phyloP scores from a whole-genome alignment of 371 early-diverging fungal species.

The Rhizopus stolonifer region DNA sequence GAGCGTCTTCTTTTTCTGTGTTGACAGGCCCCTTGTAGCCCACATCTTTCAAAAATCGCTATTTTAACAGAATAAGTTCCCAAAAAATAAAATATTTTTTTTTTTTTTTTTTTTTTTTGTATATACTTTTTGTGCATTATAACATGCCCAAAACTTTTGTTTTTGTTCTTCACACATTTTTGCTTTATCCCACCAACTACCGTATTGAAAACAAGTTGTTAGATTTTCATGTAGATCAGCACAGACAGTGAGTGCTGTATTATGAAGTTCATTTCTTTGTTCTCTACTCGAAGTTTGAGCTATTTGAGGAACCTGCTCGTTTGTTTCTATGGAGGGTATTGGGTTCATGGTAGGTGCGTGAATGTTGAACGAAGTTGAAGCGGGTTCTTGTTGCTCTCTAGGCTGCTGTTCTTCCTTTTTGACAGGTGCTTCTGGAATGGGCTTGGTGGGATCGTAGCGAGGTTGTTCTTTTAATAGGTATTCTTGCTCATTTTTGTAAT shows the following conservation, averaged over 20 bases:
- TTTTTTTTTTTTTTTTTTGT: no score
- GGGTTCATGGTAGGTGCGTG: constrained; percentile 30
- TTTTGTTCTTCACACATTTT: constrained; percentile 64
- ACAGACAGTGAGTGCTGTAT: constrained; percentile 51
- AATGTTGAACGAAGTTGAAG: constrained; percentile 11
- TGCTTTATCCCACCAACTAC: constrained; percentile 66
- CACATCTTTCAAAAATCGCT: constrained; percentile 42
- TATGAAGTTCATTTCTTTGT: constrained; percentile 54
- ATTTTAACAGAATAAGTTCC: not conserved
- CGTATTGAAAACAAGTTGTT: constrained; percentile 52
- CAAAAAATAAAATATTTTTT: not conserved
- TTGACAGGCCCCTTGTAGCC: constrained; percentile 44
- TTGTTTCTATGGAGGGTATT: constrained; percentile 11
- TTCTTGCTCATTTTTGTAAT: constrained; percentile 22
- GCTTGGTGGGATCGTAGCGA: constrained; percentile 37
- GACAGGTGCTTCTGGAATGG: constrained; percentile 18
- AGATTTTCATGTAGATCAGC: constrained; percentile 56
- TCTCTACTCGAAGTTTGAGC: constrained; percentile 22
- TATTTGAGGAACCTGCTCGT: not conserved
- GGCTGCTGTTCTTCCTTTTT: constrained; percentile 8
- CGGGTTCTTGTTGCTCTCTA: not conserved
- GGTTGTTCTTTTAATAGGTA: constrained; percentile 39
- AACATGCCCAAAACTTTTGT: constrained; percentile 54
- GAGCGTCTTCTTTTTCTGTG: constrained; percentile 34
- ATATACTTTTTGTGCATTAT: constrained; percentile 49